Conservation (phyloP, 768 basidiomycete genomes). For the Hygrophorus russula region DNA sequence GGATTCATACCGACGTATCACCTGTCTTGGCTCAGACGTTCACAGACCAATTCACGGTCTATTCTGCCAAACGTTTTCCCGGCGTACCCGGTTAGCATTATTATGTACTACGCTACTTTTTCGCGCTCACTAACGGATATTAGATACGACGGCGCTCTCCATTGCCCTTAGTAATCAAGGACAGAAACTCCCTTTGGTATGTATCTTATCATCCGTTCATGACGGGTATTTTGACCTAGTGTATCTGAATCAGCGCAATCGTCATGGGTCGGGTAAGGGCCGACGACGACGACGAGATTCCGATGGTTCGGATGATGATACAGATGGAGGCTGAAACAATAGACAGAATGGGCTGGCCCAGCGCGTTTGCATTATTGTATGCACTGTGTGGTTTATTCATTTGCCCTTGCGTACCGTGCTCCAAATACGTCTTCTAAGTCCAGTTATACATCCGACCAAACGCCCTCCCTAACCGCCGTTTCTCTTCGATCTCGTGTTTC, state of each 20-base stretch:
- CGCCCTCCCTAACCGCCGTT: slow-evolving; percentile 14
- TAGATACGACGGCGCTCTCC: slow-evolving; percentile 83
- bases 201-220: slow-evolving; percentile 14
- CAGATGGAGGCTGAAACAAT: slow-evolving; percentile 5
- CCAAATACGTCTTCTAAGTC: neutral
- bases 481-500: slow-evolving; percentile 21
- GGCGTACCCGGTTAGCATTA: slow-evolving; percentile 72
- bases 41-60: slow-evolving; percentile 78
- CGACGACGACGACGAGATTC: slow-evolving; percentile 59
- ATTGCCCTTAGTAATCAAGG: slow-evolving; percentile 86
- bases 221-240: slow-evolving; percentile 11
- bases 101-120: slow-evolving; percentile 4
- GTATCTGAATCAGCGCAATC: slow-evolving; percentile 51
- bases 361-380: neutral
- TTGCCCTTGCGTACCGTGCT: neutral
- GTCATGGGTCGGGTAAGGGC: slow-evolving; percentile 62
- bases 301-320: slow-evolving; percentile 28
- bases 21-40: slow-evolving; percentile 78
- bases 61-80: slow-evolving; percentile 88
- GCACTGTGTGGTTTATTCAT: neutral
- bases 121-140: slow-evolving; percentile 11
- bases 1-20: slow-evolving; percentile 57
- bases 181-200: slow-evolving; percentile 77
- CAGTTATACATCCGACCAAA: neutral
- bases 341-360: slow-evolving; percentile 5